Conservation (phyloP, 2,329 filamentous ascomycete genomes). For the Zalaria obscura region DNA sequence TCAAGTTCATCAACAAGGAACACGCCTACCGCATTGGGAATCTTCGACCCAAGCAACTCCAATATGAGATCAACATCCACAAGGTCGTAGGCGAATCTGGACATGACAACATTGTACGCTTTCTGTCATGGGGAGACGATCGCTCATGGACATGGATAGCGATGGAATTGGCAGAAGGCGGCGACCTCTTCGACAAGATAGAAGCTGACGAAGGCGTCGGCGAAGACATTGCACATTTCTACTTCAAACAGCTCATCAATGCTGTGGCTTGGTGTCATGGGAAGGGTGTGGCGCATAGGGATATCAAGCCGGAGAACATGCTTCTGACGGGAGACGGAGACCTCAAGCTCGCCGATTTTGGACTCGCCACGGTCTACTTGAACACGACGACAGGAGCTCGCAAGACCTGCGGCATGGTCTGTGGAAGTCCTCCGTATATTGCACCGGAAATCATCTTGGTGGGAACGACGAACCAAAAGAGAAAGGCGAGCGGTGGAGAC, state of each 20-base stretch:
- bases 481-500: conserved; percentile 25
- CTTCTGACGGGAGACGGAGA: conserved; percentile 72
- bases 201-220: conserved; percentile 93
- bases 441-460: conserved; percentile 68
- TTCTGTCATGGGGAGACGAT: conserved; percentile 80
- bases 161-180: conserved; percentile 92
- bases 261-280: conserved; percentile 93
- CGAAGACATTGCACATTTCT: conserved; percentile 88
- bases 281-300: conserved; percentile 82
- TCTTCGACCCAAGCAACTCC: conserved; percentile 76
- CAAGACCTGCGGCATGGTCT: conserved; percentile 77
- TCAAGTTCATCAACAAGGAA: conserved; percentile 97
- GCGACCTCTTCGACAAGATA: conserved; percentile 97
- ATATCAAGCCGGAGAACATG: conserved; percentile 74
- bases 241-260: conserved; percentile 82
- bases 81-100: conserved; percentile 51
- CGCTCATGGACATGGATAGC: conserved; percentile 87
- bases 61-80: conserved; percentile 84
- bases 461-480: conserved; percentile 31
- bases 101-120: conserved; percentile 88
- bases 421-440: conserved; percentile 92
- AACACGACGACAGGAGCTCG: conserved; percentile 59
- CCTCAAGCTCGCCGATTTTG: conserved; percentile 92
- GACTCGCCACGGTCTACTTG: conserved; percentile 84
- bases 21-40: conserved; percentile 83